Conservation (phyloP, 331 rosid species). For the Cydonia oblonga region DNA sequence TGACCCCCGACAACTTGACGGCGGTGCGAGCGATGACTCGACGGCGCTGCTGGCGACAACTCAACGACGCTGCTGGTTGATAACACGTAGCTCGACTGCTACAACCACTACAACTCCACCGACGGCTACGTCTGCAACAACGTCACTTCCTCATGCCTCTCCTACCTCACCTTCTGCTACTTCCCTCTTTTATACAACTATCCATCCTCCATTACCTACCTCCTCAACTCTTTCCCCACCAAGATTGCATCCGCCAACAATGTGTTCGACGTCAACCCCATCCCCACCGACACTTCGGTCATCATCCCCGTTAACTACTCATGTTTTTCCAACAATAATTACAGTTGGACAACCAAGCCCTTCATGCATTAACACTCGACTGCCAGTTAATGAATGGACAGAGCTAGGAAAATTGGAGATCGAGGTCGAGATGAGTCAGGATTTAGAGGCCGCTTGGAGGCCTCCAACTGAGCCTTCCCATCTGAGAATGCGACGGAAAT, state of each 20-base stretch:
- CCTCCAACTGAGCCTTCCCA: constrained; percentile 2
- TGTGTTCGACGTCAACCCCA: constrained; percentile 20
- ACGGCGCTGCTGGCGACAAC: too few relatives aligned
- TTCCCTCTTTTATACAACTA: constrained; percentile 11
- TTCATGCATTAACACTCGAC: too few relatives aligned
- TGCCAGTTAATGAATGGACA: too few relatives aligned
- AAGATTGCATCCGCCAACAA: not conserved
- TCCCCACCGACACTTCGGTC: constrained; percentile 19
- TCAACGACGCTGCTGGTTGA: too few relatives aligned
- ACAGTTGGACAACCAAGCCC: too few relatives aligned
- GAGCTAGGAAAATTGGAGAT: too few relatives aligned
- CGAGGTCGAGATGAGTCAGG: too few relatives aligned
- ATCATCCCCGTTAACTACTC: constrained; percentile 43
- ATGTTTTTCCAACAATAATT: constrained; percentile 2
- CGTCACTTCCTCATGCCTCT: not conserved
- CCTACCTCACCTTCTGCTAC: constrained; percentile 27
- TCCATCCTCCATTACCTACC: constrained; percentile 1
- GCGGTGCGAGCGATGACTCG: too few relatives aligned
- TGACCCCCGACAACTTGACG: too few relatives aligned
- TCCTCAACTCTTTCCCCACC: constrained; percentile 1
- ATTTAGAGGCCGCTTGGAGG: not conserved
- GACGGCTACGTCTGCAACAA: constrained; percentile 11
- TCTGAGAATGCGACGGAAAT: not conserved
- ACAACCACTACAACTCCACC: not conserved
- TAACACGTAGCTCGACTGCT: too few relatives aligned